Evolutionary conservation across 306 rosid species (phyloP), one percentile per base, ranked within the genome.

Genomic region (Vicia sativa): DNA sequence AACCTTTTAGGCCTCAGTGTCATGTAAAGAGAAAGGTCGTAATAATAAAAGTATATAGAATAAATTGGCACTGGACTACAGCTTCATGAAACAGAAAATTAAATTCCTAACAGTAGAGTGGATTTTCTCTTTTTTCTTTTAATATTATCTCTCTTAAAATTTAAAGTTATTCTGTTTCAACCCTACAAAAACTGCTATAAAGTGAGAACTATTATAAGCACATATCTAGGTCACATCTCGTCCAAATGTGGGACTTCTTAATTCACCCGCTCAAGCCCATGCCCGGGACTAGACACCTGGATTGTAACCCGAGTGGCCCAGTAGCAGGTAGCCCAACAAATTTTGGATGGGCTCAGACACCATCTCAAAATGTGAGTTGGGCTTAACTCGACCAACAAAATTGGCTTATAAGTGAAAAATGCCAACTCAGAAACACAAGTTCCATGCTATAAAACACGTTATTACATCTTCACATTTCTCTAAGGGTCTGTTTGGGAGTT

Each of bases 21-120:
- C 62, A 49, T 25, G 6, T 25, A 62, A 61, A 43, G 11, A 37
- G 7, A 35, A 19, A 58, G 28, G 21, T 6, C 8, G 68, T 39
- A 19, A 42, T 61, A 25, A 42, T 14, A 49, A 9, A 43, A 16
- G 50, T 9, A 64, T 11, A 69, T 26, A 41, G 49, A 62, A 54
- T 26, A 34, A 19, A 62, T 37, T 25, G 11, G 26, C 35, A 57
- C 48, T 15, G n/a, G 41, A 63, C 28, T 35, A 45, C 43, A 26
- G 19, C 72, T 57, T 26, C 18, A 6, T 25, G 45, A 37, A 4
- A 55, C 16, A 76, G 0, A 9, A 61, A 61, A 11, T 54, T 60
- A 12, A 73, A 67, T 67, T 61, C 52, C 31, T 38, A 45, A 54
- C 12, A 62, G 48, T 31, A 14, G 19, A 63, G 57, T 35, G 62